Percentiles rank a stretch among this genome's conserved stretches.
Evolutionary conservation across 345 rosid genomes (phyloP).

Genomic region (Punica granatum): DNA sequence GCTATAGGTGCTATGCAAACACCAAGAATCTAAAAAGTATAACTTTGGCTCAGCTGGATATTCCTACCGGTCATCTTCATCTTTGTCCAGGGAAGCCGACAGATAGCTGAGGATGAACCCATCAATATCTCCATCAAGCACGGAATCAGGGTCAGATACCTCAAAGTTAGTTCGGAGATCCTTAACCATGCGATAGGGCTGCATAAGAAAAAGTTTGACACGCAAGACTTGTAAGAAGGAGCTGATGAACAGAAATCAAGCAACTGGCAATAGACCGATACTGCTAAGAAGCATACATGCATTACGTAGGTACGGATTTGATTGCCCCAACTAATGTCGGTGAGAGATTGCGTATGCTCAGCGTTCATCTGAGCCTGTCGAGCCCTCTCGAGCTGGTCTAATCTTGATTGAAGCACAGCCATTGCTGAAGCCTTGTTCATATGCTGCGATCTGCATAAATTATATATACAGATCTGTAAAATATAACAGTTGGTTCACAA

Average conservation of each 20-base stretch:
- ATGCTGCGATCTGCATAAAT: slow-evolving; percentile 60
- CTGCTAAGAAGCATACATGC: slow-evolving; percentile 44
- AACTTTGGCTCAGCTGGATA: too few relatives aligned
- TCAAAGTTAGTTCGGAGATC: slow-evolving; percentile 89
- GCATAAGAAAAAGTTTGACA: slow-evolving; percentile 14
- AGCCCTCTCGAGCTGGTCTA: slow-evolving; percentile 86
- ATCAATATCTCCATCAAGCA: slow-evolving; percentile 83
- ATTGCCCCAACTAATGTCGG: slow-evolving; percentile 90
- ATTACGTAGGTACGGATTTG: slow-evolving; percentile 89
- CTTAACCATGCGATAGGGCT: slow-evolving; percentile 95
- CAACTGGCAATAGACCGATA: not conserved
- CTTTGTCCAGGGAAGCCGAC: slow-evolving; percentile 63
- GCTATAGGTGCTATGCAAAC: too few relatives aligned
- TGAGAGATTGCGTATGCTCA: slow-evolving; percentile 85
- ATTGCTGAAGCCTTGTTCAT: slow-evolving; percentile 91
- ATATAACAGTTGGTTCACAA: too few relatives aligned
- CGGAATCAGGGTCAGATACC: slow-evolving; percentile 83
- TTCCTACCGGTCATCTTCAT: slow-evolving; percentile 18
- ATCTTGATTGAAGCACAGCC: slow-evolving; percentile 87
- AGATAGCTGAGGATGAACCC: slow-evolving; percentile 76
- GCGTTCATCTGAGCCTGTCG: slow-evolving; percentile 88
- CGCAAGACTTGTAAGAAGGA: not conserved
- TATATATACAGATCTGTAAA: not conserved
- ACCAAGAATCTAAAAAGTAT: too few relatives aligned
- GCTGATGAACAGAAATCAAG: not conserved